A percentile compares a stretch with the other conserved stretches of the same genome.
These are phyloP conservation scores for Claviceps paspali DNA, from an alignment of 2,329 filamentous ascomycete species.

Conservation along the genomic window DNA sequence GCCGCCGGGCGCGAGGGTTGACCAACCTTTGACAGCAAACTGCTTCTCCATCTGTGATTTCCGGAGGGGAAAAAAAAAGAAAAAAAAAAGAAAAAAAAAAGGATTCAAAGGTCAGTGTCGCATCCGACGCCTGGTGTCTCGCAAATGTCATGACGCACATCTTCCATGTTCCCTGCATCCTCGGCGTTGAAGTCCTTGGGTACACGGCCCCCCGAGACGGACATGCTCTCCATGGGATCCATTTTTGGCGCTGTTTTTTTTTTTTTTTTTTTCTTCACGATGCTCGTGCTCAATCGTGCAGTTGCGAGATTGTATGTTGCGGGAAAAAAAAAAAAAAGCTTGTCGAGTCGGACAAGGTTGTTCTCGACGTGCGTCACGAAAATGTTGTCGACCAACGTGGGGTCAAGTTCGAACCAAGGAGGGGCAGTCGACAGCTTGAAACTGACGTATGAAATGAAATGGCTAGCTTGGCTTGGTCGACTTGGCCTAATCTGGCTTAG, in stretches of 20 bases:
- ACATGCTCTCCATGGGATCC: conserved; percentile 26
- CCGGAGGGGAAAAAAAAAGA: no score
- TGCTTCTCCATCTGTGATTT: conserved; percentile 80
- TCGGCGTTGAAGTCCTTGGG: conserved; percentile 46
- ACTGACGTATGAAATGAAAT: no score
- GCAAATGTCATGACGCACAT: conserved; percentile 26
- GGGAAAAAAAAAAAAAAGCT: no score
- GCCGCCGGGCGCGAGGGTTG: not conserved
- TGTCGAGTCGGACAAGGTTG: no score
- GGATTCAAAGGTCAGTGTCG: not conserved
- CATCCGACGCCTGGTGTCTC: not conserved
- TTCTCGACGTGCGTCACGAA: no score
- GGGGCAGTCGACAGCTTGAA: no score
- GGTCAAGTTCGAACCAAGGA: no score
- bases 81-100: no score
- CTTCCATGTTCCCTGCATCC: conserved; percentile 38
- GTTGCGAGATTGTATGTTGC: not conserved
- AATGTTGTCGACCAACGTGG: no score
- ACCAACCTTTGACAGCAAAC: conserved; percentile 82
- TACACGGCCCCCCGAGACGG: conserved; percentile 15
- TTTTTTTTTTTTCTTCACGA: not conserved
- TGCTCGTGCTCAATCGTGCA: no score
- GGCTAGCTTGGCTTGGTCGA: no score
- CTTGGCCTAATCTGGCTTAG: no score
- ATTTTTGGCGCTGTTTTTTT: conserved; percentile 10